A percentile compares a stretch with the other conserved stretches of the same genome.
Evolutionary conservation across 2,329 filamentous ascomycete species (phyloP).

Genomic region (Aquanectria penicillioides): DNA sequence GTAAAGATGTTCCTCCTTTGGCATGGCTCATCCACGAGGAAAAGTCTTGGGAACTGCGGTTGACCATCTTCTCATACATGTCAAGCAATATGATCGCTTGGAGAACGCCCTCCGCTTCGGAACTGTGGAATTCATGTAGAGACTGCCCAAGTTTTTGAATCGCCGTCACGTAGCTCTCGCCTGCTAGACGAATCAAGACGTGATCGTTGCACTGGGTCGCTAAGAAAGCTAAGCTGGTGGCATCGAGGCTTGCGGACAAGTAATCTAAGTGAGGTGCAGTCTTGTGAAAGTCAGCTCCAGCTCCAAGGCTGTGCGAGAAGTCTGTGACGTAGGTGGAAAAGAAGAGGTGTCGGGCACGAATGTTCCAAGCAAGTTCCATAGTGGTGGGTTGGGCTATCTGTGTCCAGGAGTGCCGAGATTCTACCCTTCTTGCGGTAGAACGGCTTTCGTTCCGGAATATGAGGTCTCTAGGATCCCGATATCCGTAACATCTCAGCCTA

Average conservation of each 20-base stretch:
- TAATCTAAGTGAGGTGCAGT: slow-evolving; percentile 7
- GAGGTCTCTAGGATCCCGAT: slow-evolving; percentile 35
- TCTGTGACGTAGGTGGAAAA: background rate
- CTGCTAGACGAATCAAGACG: slow-evolving; percentile 17
- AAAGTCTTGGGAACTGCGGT: slow-evolving; percentile 11
- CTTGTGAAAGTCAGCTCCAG: background rate
- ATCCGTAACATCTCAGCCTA: slow-evolving; percentile 37
- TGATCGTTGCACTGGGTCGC: slow-evolving; percentile 15
- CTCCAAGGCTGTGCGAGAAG: background rate
- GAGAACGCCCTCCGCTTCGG: slow-evolving; percentile 24
- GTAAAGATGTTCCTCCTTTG: slow-evolving; percentile 32
- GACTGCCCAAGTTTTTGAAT: background rate
- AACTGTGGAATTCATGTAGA: background rate
- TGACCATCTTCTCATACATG: slow-evolving; percentile 41
- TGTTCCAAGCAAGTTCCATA: background rate
- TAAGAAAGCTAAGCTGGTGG: slow-evolving; percentile 37
- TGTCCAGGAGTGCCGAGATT: background rate
- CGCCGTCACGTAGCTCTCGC: background rate
- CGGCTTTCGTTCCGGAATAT: slow-evolving; percentile 38
- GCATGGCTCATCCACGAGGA: slow-evolving; percentile 35
- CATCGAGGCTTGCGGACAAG: slow-evolving; percentile 37
- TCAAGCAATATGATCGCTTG: slow-evolving; percentile 41
- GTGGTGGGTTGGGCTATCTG: background rate
- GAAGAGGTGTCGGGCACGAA: background rate
- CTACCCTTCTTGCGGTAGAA: slow-evolving; percentile 22